Percentiles rank a stretch among this genome's conserved stretches.
phyloP scores from a whole-genome alignment of 164 flowering plant genomes.

The Litsea cubeba region DNA sequence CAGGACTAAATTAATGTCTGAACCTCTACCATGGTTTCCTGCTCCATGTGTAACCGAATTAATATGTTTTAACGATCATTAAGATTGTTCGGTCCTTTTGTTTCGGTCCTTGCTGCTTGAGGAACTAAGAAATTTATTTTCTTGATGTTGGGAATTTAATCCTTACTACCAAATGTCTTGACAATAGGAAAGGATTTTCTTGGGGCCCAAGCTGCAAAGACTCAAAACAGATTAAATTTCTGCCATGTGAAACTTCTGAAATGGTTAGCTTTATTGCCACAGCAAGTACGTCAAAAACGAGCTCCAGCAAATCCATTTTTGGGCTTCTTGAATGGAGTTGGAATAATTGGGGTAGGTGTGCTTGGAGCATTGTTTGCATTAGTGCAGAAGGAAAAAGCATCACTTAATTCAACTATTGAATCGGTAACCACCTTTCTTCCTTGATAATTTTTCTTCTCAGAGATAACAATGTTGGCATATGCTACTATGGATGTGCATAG shows the following conservation, averaged over 20 bases:
- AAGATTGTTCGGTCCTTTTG: too few species aligned
- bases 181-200: not conserved
- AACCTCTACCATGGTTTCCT: not conserved
- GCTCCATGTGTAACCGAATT: not conserved
- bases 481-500: too few species aligned
- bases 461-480: too few species aligned
- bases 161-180: not conserved
- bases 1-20: too few species aligned
- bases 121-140: not conserved
- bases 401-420: constrained; percentile 12
- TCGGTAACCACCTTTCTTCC: constrained; percentile 5
- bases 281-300: constrained; percentile 29
- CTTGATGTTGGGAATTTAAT: not conserved
- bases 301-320: constrained; percentile 41
- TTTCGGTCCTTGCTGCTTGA: not conserved
- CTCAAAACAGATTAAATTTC: not conserved
- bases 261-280: constrained; percentile 15
- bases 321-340: constrained; percentile 64
- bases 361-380: constrained; percentile 76
- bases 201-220: not conserved
- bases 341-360: constrained; percentile 60
- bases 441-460: too few species aligned
- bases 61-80: not conserved
- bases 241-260: constrained; percentile 11
- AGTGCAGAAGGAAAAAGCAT: constrained; percentile 52